Evolutionary conservation across 495 filamentous ascomycete genomes (phyloP), one percentile per base, ranked within the genome.

Genomic region (Aspergillus conjunctus): DNA sequence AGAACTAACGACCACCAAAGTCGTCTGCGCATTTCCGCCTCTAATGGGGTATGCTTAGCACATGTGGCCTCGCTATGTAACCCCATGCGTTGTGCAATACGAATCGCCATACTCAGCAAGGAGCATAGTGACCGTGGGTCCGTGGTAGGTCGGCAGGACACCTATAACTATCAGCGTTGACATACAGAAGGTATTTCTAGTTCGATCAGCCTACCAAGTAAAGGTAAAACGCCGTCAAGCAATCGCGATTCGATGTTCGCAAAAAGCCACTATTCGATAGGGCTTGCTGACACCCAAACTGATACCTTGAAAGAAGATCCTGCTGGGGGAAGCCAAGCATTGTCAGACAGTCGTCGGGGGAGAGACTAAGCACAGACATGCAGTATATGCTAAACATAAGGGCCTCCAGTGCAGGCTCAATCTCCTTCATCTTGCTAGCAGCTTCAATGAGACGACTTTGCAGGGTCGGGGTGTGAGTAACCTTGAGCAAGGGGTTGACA

Each of bases 371-470:
- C 21, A 83, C 49, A 4, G 84, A 64, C 30, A 79, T 71, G 60
- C 71, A 81, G 61, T 87, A 87, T 12, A 87, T 84, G 62, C 79
- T 67, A 58, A 87, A 86, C 73, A 87, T 78, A 11, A 87, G 65
- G 0, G 73, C 71, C 50, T 75, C 70, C 1, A 76, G 52, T 7
- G 56, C 48, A 2, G 69, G 64, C 17, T 58, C 52, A 5, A 72
- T 59, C 18, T 62, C 58, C 17, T 41, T 31, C 4, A 70, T 3
- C 32, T 74, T 62, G 32, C 59, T 58, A 6, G 66, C 64, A 8
- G 76, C 77, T 48, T 77, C 71, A 15, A 81, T 73, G 10, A 81
- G 70, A 1, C 65, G 75, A n/a, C 46, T 57, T 60, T 85, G 81
- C 2, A 82, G 65, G 15, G 69, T 83, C 5, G 83, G 82, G 2